These are phyloP conservation scores for Ochetophila trinervis DNA, from an alignment of 306 rosid species.

Conservation along the genomic window DNA sequence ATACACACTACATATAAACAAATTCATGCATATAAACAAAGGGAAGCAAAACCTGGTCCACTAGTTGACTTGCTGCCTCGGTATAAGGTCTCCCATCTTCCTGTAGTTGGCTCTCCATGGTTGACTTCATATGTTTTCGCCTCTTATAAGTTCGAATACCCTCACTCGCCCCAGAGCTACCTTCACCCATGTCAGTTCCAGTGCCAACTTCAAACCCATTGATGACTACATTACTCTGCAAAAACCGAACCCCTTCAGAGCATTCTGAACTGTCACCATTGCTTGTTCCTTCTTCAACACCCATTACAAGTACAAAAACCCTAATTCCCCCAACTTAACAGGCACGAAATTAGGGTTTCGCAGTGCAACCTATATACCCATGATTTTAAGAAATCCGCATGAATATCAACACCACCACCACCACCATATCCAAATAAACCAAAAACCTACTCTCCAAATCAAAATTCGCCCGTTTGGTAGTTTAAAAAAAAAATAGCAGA, in stretches of 20 bases:
- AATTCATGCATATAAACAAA: conserved; percentile 7
- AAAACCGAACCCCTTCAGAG: conserved; percentile 27
- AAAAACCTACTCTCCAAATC: background rate
- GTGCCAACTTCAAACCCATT: conserved; percentile 28
- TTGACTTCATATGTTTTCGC: conserved; percentile 52
- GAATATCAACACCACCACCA: conserved; percentile 24
- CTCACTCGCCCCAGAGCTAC: conserved; percentile 35
- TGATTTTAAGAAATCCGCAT: conserved; percentile 28
- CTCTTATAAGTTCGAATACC: conserved; percentile 72
- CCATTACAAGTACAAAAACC: conserved; percentile 45
- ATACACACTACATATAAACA: background rate
- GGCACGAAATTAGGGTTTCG: conserved; percentile 62
- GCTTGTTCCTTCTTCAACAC: conserved; percentile 36
- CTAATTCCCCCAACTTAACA: conserved; percentile 24
- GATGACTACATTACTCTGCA: conserved; percentile 31
- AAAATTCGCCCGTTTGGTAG: conserved; percentile 14
- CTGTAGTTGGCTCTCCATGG: conserved; percentile 42
- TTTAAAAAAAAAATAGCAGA: conserved; percentile 9
- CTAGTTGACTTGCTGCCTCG: conserved; percentile 38
- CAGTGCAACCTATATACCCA: conserved; percentile 31
- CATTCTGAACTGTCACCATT: conserved; percentile 35
- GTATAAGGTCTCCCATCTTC: conserved; percentile 34
- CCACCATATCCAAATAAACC: conserved; percentile 11
- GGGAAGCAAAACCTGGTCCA: conserved; percentile 46
- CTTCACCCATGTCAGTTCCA: conserved; percentile 32